Evolutionary conservation across 768 basidiomycete genomes (phyloP).

Genomic region (Suillus variegatus): DNA sequence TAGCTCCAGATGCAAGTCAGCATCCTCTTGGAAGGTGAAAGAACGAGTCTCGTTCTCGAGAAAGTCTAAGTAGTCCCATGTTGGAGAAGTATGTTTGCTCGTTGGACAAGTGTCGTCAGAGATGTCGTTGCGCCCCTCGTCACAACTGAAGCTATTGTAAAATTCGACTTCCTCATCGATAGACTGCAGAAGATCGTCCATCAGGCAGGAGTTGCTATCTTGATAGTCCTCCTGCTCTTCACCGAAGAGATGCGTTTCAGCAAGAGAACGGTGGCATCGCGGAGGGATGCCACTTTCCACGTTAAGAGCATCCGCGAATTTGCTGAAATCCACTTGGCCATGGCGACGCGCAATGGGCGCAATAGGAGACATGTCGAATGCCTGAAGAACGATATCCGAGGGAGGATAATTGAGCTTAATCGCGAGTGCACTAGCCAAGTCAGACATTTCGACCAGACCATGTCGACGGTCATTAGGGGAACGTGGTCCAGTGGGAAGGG

Average conservation of each 20-base stretch:
- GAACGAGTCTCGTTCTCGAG: background rate
- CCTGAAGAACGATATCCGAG: background rate
- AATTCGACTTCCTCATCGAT: background rate
- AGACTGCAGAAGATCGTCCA: background rate
- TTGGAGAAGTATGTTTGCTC: background rate
- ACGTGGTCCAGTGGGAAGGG: background rate
- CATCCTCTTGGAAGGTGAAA: background rate
- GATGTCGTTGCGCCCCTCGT: background rate
- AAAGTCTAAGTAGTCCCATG: background rate
- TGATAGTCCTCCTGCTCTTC: background rate
- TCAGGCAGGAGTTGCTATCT: background rate
- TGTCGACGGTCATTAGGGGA: background rate
- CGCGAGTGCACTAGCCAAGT: background rate
- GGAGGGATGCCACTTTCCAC: background rate
- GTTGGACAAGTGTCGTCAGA: background rate
- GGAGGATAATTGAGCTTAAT: background rate
- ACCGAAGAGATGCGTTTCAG: background rate
- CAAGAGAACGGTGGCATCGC: background rate
- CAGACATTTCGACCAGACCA: constrained; percentile 1
- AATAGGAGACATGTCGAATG: background rate
- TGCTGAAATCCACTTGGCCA: constrained; percentile 1
- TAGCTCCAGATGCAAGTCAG: background rate
- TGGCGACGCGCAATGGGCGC: background rate
- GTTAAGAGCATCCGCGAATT: background rate
- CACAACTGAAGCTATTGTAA: background rate